Evolutionary conservation across 78 protist genomes (phyloP), one percentile per base, ranked within the genome.

Genomic region (Polysphondylium violaceum): DNA sequence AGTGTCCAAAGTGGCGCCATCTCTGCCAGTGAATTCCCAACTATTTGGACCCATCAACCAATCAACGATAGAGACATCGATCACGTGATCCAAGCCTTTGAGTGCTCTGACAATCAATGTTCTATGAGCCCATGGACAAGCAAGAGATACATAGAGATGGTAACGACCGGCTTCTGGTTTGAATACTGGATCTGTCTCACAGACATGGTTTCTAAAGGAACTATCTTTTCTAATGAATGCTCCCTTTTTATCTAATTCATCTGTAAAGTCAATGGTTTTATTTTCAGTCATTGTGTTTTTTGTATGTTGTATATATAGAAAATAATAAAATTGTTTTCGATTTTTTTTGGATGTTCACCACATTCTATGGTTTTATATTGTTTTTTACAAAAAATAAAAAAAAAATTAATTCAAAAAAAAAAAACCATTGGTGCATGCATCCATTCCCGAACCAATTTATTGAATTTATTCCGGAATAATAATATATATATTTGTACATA

Each of bases 21-120:
- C 91, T 68, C 68, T 51, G 0, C 21, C 50, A 1, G 38, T n/a
- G 40, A 79, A 83, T 4, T 67, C 8, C 74, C 93, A 91, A 35
- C 93, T 83, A 41, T 63, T 63, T 16, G 58, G 25, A 36, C 71
- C 73, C 38, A 83, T 25, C 5, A 58, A 17, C 6, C 53, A 71
- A 11, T 83, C 81, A 7, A 95, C 96, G 12, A 81, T 59, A 2
- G 63, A 43, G 8, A 95, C 74, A 25, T 65, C 64, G 21, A 96
- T 93, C 4, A 44, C 88, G 56, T 93, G 90, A 47, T 92, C 87
- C 19, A 97, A 88, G 11, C 98, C 98, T 59, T 95, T 91, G 2
- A 97, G 1, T 23, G 8, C 11, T n/a, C 78, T 31, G 12, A 65
- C 16, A 6, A 12, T 36, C 3, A 64, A 12, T 12, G 47, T 38